Evolutionary conservation across 2,329 filamentous ascomycete genomes (phyloP), one percentile per base, ranked within the genome.

Genomic region (Cercospora citrullina): DNA sequence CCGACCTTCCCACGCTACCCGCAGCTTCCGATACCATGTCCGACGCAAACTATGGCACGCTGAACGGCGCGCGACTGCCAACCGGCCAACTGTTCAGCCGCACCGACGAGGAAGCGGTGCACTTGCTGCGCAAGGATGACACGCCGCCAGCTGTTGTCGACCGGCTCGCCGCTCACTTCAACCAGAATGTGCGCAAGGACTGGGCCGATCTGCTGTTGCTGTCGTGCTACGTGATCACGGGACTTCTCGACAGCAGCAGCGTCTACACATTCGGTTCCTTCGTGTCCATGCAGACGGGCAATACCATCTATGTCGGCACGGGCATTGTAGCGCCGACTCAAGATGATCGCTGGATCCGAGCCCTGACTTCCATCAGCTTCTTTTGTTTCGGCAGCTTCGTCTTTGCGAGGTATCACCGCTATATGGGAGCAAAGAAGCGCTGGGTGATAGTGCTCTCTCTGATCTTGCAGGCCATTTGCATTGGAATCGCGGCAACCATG

Each of bases 201-300:
- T 86, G 88, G 84, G 87, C 88, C 14, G 91, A 94, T 75, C 70
- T 91, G 1, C 81, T 92, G 21, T 83, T 94, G 45, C 81, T 94
- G 4, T 81, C 87, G 30, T 92, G 90, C 79, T 94, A 93, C 77
- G 80, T 91, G 71, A 90, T 93, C 76, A 94, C 91, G 0, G 91
- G 91, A 4, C 82, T 94, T 10, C 84, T 93, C 7, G 91, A 94
- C 79, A 92, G 90, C 79, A 88, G 90, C 2, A 88, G 90, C 2
- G 90, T 91, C 58, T 90, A 89, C 66, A 90, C 90, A 51, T 94
- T 90, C 89, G 90, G 91, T 12, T 89, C 89, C 2, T 94, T 94
- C 73, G 91, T 93, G 48, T 91, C 89, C 74, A 94, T 94, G 91
- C 91, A 94, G 76, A 94, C 91, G 33, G 78, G 90, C 67, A 94